phyloP scores from a whole-genome alignment of 257 asterid species.

The Ilex asprella region DNA sequence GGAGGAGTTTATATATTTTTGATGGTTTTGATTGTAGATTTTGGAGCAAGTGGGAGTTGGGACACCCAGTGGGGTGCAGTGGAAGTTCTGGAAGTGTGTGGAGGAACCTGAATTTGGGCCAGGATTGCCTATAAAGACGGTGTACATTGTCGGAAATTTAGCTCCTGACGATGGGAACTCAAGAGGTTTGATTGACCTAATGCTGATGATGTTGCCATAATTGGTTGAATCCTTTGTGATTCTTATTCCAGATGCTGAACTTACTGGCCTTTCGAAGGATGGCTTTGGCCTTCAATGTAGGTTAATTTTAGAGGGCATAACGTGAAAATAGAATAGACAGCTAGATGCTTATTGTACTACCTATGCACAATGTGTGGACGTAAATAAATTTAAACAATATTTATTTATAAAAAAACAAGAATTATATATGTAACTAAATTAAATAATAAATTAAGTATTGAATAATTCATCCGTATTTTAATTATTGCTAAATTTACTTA shows the following conservation, averaged over 20 bases:
- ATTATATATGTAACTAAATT: too few species aligned
- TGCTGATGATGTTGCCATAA: not conserved
- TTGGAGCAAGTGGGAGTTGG: slow-evolving; percentile 43
- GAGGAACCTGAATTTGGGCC: slow-evolving; percentile 97
- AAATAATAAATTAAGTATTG: too few species aligned
- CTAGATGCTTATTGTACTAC: too few species aligned
- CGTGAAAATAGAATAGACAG: too few species aligned
- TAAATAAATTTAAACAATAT: too few species aligned
- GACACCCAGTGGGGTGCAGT: slow-evolving; percentile 31
- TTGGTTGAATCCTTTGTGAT: not conserved
- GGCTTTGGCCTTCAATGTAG: too few species aligned
- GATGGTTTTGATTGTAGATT: slow-evolving; percentile 41
- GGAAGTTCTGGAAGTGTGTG: slow-evolving; percentile 52
- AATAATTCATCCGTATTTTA: too few species aligned
- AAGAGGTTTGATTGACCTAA: slow-evolving; percentile 36
- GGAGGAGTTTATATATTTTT: slow-evolving; percentile 2
- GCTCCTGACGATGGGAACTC: slow-evolving; percentile 33
- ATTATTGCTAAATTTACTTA: too few species aligned
- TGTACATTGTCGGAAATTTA: slow-evolving; percentile 46
- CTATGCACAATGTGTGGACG: too few species aligned
- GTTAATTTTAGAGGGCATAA: too few species aligned
- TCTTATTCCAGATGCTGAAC: not conserved
- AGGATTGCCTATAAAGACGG: slow-evolving; percentile 48
- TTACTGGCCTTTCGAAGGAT: not conserved
- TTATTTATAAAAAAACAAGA: too few species aligned